These are phyloP conservation scores for Trifolium subterraneum DNA, from an alignment of 306 rosid species.

Conservation along the genomic window DNA sequence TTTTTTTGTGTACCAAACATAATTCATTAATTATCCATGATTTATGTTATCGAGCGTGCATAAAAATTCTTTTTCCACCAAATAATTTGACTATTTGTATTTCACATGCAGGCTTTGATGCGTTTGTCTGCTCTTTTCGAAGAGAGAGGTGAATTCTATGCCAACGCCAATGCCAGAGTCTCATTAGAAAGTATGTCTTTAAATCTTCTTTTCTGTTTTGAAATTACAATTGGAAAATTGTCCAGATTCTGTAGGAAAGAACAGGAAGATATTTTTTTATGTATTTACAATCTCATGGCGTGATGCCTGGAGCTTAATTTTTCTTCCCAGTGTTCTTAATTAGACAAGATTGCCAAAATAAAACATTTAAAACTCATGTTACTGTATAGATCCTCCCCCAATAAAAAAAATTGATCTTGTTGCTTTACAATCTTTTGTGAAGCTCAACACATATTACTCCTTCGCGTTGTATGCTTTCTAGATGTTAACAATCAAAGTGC, in stretches of 20 bases:
- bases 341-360: constrained; percentile 21
- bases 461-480: constrained; percentile 29
- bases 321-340: neutral
- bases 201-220: constrained; percentile 19
- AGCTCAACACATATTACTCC: neutral
- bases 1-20: neutral
- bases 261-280: neutral
- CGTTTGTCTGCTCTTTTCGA: constrained; percentile 76
- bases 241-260: constrained; percentile 27
- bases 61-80: constrained; percentile 17
- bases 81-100: constrained; percentile 35
- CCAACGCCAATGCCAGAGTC: constrained; percentile 82
- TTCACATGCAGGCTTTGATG: constrained; percentile 66
- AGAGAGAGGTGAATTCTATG: constrained; percentile 80
- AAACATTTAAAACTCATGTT: neutral
- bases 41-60: constrained; percentile 22
- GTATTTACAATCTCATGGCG: neutral
- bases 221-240: constrained; percentile 7
- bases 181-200: constrained; percentile 71
- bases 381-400: neutral
- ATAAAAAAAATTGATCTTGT: neutral
- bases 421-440: constrained; percentile 35
- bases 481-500: constrained; percentile 13
- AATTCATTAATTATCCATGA: neutral
- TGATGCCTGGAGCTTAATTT: neutral